phyloP scores from a whole-genome alignment of 371 early-diverging fungal genomes.

The Rhizopus stolonifer region DNA sequence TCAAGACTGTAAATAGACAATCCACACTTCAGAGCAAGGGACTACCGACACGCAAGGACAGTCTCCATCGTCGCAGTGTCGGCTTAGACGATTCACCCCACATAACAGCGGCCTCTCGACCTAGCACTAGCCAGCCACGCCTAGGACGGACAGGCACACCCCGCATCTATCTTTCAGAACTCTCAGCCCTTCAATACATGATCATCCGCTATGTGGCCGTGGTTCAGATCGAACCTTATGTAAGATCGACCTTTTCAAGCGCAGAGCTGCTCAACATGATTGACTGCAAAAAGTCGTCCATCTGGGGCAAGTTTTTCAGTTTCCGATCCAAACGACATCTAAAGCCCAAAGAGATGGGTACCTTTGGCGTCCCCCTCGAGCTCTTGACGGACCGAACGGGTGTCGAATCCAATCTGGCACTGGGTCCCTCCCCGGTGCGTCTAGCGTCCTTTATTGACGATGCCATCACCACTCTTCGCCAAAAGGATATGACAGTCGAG shows the following conservation, averaged over 20 bases:
- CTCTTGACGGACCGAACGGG: slow-evolving; percentile 63
- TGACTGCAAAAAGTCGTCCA: slow-evolving; percentile 67
- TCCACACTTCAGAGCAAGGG: slow-evolving; percentile 48
- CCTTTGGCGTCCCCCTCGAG: slow-evolving; percentile 51
- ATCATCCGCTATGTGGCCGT: slow-evolving; percentile 87
- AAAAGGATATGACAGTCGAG: slow-evolving; percentile 88
- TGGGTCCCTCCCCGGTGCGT: slow-evolving; percentile 70
- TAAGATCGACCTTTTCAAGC: slow-evolving; percentile 61
- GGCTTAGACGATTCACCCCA: slow-evolving; percentile 36
- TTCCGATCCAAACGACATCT: slow-evolving; percentile 52
- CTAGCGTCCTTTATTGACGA: slow-evolving; percentile 87
- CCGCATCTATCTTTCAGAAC: slow-evolving; percentile 70
- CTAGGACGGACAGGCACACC: slow-evolving; percentile 15
- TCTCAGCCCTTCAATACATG: slow-evolving; percentile 82
- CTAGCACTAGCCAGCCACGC: not conserved
- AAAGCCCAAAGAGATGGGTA: slow-evolving; percentile 55
- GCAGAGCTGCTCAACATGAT: slow-evolving; percentile 72
- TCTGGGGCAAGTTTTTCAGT: slow-evolving; percentile 75
- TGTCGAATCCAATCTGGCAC: slow-evolving; percentile 79
- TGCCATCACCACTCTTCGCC: slow-evolving; percentile 75
- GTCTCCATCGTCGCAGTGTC: slow-evolving; percentile 29
- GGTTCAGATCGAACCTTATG: slow-evolving; percentile 69
- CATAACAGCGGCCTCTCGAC: slow-evolving; percentile 20
- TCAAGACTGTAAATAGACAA: slow-evolving; percentile 53
- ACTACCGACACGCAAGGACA: slow-evolving; percentile 32